These are phyloP conservation scores for Ceratocystis diversiconidia DNA, from an alignment of 2,329 filamentous ascomycete species.

Conservation along the genomic window DNA sequence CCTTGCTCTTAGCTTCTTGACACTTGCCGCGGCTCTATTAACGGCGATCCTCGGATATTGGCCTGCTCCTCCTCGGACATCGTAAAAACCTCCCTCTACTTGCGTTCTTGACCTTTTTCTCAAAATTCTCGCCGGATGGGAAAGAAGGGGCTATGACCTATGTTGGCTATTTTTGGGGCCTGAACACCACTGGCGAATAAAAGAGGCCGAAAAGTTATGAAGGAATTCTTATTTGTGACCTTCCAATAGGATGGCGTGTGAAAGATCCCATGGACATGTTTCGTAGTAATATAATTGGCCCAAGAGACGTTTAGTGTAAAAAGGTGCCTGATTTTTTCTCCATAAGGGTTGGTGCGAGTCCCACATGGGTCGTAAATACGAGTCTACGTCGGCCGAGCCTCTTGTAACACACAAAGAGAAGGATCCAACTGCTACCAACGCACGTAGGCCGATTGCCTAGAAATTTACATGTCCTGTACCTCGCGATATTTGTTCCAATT, in stretches of 20 bases:
- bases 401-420: not conserved
- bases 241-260: not conserved
- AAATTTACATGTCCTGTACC: too few species aligned
- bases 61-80: constrained; percentile 5
- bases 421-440: not conserved
- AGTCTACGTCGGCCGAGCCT: constrained; percentile 11
- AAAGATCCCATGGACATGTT: not conserved
- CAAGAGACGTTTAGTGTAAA: not conserved
- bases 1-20: not conserved
- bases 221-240: not conserved
- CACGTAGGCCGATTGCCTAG: too few species aligned
- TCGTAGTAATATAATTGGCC: not conserved
- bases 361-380: constrained; percentile 12
- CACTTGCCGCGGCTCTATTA: not conserved
- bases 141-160: not conserved
- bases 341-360: not conserved
- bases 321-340: not conserved
- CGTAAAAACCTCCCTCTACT: not conserved
- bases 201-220: not conserved
- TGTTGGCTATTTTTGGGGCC: not conserved
- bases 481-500: too few species aligned
- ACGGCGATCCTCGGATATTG: constrained; percentile 11
- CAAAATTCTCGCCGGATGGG: not conserved
- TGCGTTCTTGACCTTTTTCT: not conserved
- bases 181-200: constrained; percentile 1